phyloP scores from a whole-genome alignment of 345 rosid species.

The Cardiospermum halicacabum region DNA sequence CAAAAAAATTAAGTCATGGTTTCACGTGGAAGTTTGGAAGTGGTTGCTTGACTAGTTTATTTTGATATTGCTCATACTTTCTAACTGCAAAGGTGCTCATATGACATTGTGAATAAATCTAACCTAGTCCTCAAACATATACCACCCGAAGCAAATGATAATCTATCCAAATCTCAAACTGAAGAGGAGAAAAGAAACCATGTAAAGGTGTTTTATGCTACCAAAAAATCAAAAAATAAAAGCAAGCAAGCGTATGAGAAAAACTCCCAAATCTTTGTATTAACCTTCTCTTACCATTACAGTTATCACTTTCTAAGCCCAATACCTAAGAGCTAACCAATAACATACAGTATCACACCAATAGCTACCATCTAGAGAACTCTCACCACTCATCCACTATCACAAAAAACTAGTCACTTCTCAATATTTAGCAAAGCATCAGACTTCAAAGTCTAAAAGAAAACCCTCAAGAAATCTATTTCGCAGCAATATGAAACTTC shows the following conservation, averaged over 20 bases:
- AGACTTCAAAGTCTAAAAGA: neutral
- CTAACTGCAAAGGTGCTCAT: neutral
- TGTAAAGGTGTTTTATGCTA: neutral
- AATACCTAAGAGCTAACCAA: neutral
- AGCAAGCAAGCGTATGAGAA: neutral
- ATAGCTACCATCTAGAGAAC: neutral
- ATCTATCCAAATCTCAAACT: neutral
- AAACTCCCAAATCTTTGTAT: neutral
- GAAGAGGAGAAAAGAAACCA: neutral
- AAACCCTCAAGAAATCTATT: neutral
- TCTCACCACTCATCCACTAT: neutral
- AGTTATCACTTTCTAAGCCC: neutral
- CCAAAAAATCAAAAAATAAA: too few species aligned
- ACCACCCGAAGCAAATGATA: neutral
- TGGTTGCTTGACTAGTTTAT: neutral
- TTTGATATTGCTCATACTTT: neutral
- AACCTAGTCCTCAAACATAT: neutral
- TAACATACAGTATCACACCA: neutral
- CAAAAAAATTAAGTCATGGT: constrained; percentile 2
- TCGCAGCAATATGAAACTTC: neutral
- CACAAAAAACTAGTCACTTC: neutral
- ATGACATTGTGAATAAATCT: too few species aligned
- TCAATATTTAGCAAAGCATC: neutral
- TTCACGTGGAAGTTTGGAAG: neutral
- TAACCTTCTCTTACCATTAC: neutral